Base-by-base conservation (phyloP, 495 filamentous ascomycete species). In the Neurospora africana region DNA sequence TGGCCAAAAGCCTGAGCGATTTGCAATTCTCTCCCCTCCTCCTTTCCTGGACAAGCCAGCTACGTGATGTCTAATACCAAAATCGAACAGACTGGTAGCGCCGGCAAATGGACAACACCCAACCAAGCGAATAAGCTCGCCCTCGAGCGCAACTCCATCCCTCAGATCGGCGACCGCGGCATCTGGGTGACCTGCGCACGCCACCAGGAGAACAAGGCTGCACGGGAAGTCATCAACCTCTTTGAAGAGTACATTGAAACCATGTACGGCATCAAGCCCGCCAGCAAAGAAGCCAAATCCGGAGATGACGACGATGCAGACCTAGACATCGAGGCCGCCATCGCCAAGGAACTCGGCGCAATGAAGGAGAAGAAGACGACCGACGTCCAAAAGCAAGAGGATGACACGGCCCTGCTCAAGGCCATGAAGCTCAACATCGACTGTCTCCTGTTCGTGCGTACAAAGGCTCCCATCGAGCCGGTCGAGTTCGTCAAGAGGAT, bases 151-250 rank as follows among this genome's bases (percentile, higher is more conserved):
- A 75, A 79, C 53, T 79, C 78, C 61, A 69, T 75, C 36, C 87
- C 93, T 72, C 89, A 92, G 74, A 83, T 89, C 33, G 95, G 95
- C 19, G 93, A 95, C 79, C 84, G 86, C 61, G 95, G 95, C 13
- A 91, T 98, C 37, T 98, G 95, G 87, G 88, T 91, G 35, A 97
- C 96, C 2, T 98, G 94, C 78, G 90, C 93, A 39, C 89, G 90
- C 80, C 89, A 88, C 69, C 91, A 87, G 80, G 95, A 99, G 82
- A 83, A 82, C 27, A 94, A 90, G 82, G 93, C 92, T 23, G 86
- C 91, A 3, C 84, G 83, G 41, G 95, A 99, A 78, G 80, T 93
- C 58, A 81, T 85, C 35, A 85, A 89, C 78, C 79, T 98, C 39
- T 92, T 97, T 78, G 87, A 90, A 21, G 87, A 95, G 88, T 89